Conservation (phyloP, 2,329 filamentous ascomycete genomes). For the Epichloe typhina region DNA sequence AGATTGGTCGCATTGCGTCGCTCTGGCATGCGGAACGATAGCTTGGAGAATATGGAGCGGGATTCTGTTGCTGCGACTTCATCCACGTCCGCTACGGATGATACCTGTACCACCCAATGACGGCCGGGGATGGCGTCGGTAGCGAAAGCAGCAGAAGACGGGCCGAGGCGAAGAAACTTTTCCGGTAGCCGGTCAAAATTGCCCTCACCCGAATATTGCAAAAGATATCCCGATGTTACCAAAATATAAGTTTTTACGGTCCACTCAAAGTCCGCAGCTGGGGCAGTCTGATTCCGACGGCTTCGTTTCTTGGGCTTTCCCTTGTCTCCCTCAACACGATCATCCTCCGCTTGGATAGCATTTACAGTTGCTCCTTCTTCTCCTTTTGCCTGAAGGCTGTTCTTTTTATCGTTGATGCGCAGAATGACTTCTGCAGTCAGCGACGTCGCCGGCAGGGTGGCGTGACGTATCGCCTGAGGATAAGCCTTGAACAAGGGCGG, state of each 20-base stretch:
- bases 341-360: neutral
- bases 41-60: conserved; percentile 50
- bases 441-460: conserved; percentile 52
- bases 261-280: conserved; percentile 44
- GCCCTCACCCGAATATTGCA: conserved; percentile 63
- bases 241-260: conserved; percentile 65
- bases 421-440: conserved; percentile 57
- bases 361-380: conserved; percentile 7
- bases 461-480: conserved; percentile 68
- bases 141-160: conserved; percentile 65
- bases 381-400: conserved; percentile 5
- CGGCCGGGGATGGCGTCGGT: conserved; percentile 68
- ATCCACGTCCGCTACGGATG: conserved; percentile 49
- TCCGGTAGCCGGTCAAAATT: conserved; percentile 60
- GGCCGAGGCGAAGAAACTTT: conserved; percentile 57
- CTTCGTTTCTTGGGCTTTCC: conserved; percentile 30
- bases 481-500: conserved; percentile 80
- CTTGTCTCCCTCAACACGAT: conserved; percentile 16
- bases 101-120: conserved; percentile 69
- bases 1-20: conserved; percentile 49
- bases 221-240: conserved; percentile 54
- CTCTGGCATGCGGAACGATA: conserved; percentile 43
- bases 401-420: conserved; percentile 41
- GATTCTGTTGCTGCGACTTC: conserved; percentile 35
- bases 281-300: conserved; percentile 27